Base-by-base conservation (phyloP, 2,329 filamentous ascomycete species). In the Pseudocercospora pini-densiflorae region DNA sequence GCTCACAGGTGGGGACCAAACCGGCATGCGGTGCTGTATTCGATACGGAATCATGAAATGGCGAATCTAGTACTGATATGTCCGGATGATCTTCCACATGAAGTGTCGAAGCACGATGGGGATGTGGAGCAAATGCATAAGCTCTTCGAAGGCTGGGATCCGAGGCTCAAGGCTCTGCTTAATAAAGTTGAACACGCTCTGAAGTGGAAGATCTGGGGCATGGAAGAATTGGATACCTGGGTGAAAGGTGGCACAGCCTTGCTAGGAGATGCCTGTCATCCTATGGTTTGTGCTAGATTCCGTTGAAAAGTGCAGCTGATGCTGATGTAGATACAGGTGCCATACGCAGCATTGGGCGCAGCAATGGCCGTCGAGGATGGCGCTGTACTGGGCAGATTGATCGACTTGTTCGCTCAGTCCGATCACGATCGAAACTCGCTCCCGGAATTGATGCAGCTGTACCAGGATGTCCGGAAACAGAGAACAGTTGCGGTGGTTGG, bases 301-400 rank as follows among this genome's bases (percentile, higher is more conserved):
- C 12, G 12, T 24, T 5, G 8, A 27, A 55, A 55, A n/a, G 1
- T 14, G 47, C 19, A 55, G 27, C 24, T n/a, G 16, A 24, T 54
- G 49, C 49, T 54, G 24, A 55, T 16, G 9, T 55, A 27, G 19
- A 31, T 55, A n/a, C 27, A 31, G 49, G 40, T 31, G 19, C 87
- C 87, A 2, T 86, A 87, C 69, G 80, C 87, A 29, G 88, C 86
- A 0, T 89, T 87, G 75, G 89, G 89, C 0, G 89, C 89, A n/a
- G 89, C 89, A 71, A 88, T 85, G 0, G 85, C 87, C 0, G 79
- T 91, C 0, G 89, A 91, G 72, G 89, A 91, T 60, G 89, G 88
- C 0, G 87, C 88, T 0, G 87, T 89, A 0, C 77, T 91, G 0
- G 88, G 88, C 0, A 60, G 60, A 27, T 51, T 68, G 16, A 43